These are phyloP conservation scores for Sphaerosporella brunnea DNA, from an alignment of 495 filamentous ascomycete genomes.

Conservation along the genomic window DNA sequence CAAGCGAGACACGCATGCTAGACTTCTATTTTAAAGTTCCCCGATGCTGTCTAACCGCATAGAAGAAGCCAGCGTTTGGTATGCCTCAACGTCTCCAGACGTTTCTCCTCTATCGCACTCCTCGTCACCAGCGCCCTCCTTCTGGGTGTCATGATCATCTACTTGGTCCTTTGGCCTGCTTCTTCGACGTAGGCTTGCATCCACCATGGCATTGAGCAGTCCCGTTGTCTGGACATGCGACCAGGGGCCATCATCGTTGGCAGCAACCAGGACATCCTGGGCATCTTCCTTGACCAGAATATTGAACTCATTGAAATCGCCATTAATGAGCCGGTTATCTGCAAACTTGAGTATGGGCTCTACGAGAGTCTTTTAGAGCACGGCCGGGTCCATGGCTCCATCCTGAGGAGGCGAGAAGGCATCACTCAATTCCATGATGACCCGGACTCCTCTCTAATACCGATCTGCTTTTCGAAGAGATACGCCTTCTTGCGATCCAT, in stretches of 20 bases:
- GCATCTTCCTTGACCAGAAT: slow-evolving; percentile 68
- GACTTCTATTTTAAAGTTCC: too few relatives aligned
- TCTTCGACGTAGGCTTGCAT: slow-evolving; percentile 86
- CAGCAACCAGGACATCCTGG: slow-evolving; percentile 50
- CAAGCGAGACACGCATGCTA: too few relatives aligned
- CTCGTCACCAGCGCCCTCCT: slow-evolving; percentile 34
- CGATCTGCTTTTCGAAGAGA: slow-evolving; percentile 84
- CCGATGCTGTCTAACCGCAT: too few relatives aligned
- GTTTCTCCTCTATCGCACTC: slow-evolving; percentile 31
- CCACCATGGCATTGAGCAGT: slow-evolving; percentile 69
- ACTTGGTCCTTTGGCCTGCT: slow-evolving; percentile 84
- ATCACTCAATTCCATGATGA: slow-evolving; percentile 84
- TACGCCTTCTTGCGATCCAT: slow-evolving; percentile 60
- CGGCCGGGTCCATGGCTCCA: slow-evolving; percentile 55
- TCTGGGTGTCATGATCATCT: slow-evolving; percentile 52
- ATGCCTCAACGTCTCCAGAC: too few relatives aligned
- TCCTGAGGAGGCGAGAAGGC: slow-evolving; percentile 74
- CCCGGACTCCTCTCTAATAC: slow-evolving; percentile 94
- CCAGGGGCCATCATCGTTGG: slow-evolving; percentile 69
- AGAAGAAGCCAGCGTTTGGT: too few relatives aligned
- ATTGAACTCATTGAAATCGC: slow-evolving; percentile 99
- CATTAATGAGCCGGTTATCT: slow-evolving; percentile 81
- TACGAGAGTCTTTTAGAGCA: slow-evolving; percentile 75
- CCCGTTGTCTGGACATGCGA: slow-evolving; percentile 59
- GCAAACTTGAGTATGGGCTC: slow-evolving; percentile 69